Evolutionary conservation across 2,329 filamentous ascomycete genomes (phyloP), one percentile per base, ranked within the genome.

Genomic region (Celoporthe dispersa): DNA sequence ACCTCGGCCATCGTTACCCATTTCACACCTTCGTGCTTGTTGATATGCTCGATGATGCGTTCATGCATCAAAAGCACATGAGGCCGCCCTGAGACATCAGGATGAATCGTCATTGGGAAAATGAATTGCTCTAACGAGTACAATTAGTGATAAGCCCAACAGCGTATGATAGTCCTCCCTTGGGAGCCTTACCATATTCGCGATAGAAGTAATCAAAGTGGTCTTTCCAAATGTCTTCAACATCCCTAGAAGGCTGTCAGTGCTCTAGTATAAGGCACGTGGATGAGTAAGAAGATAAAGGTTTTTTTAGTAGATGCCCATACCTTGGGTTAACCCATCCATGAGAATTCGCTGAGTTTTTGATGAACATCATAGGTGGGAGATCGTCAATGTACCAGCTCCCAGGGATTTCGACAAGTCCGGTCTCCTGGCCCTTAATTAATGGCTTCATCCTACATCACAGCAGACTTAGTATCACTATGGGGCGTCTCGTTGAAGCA

Each of bases 101-200:
- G 92, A 77, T 94, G 91, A 35, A 93, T 90, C 0, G 91, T 93
- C 79, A 93, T 91, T 0, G 92, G 91, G 74, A 93, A 93, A 64
- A 92, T 86, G 72, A 93, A 93, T 74, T 92, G 90, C 73, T 94
- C 70, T 71, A 1, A 11, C 7, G 1, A 6, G 1, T 11, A 2
- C 1, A 35, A 33, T 68, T 31, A 69, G 57, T 44, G 2, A 6
- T 4, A 39, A 12, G 12, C 37, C 37, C 3, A 51, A 57, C 0
- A 2, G 55, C 7, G 3, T 14, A 5, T 33, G 3, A 0, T 1
- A 28, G 9, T 3, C 9, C 4, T 4, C 55, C 31, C 33, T 59
- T 31, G 25, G 25, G 33, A 31, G 9, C 22, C 67, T 61, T 60
- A 67, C 70, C 90, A 70, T 92, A 90, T 77, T 93, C 90, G 28